Evolutionary conservation across 1,284 basidiomycete species (phyloP).

Genomic region (Chondrostereum purpureum): DNA sequence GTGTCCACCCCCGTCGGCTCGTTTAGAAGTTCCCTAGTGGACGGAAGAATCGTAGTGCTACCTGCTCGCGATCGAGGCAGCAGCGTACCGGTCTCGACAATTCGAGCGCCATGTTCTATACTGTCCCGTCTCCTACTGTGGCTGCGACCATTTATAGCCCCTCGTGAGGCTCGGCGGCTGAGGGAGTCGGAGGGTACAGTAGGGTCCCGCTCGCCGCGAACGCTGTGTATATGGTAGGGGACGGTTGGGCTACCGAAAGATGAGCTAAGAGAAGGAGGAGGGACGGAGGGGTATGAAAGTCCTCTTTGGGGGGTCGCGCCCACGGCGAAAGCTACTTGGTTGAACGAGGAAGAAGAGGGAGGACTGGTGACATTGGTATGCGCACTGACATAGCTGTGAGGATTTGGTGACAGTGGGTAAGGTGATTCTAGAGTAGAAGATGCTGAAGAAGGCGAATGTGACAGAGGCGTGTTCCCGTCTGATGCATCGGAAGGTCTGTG

Average conservation of each 20-base stretch:
- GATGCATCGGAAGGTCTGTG: slow-evolving; percentile 41
- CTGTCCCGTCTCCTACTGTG: slow-evolving; percentile 41
- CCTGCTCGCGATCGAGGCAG: slow-evolving; percentile 32
- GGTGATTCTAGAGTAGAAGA: slow-evolving; percentile 54
- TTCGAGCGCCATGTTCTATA: slow-evolving; percentile 52
- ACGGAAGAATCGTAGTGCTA: slow-evolving; percentile 31
- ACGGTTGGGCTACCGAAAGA: slow-evolving; percentile 60
- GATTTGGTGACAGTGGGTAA: slow-evolving; percentile 53
- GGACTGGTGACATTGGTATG: slow-evolving; percentile 62
- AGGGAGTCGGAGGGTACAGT: slow-evolving; percentile 14
- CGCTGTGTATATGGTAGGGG: slow-evolving; percentile 42
- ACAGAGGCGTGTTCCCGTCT: slow-evolving; percentile 50
- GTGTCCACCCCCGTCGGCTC: neutral
- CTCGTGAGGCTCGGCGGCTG: slow-evolving; percentile 37
- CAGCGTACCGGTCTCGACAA: slow-evolving; percentile 59
- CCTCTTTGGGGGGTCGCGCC: slow-evolving; percentile 23
- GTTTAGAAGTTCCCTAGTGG: slow-evolving; percentile 21
- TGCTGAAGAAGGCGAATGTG: slow-evolving; percentile 52
- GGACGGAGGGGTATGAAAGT: slow-evolving; percentile 60
- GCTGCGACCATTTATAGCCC: slow-evolving; percentile 34
- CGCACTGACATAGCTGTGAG: slow-evolving; percentile 48
- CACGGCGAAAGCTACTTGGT: slow-evolving; percentile 31
- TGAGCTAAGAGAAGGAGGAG: slow-evolving; percentile 61
- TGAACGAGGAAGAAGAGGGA: slow-evolving; percentile 50
- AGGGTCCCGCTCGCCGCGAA: slow-evolving; percentile 45